phyloP scores from a whole-genome alignment of 257 asterid species.

The Solanum dulcamara region DNA sequence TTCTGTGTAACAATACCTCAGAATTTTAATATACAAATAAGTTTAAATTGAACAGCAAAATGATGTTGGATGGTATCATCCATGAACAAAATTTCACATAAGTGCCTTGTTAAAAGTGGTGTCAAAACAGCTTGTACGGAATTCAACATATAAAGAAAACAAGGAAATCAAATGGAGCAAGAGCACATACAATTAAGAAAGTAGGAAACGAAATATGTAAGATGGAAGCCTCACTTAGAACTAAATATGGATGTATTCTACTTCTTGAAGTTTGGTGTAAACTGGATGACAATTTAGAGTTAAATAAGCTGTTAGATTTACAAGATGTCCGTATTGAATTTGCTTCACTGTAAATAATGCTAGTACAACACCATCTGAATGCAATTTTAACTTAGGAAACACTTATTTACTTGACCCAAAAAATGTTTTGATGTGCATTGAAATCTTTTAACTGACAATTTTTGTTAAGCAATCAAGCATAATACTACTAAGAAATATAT shows the following conservation, averaged over 20 bases:
- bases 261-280: neutral
- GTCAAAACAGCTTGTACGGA: neutral
- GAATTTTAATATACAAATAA: neutral
- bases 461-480: neutral
- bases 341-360: neutral
- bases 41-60: neutral
- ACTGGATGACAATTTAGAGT: neutral
- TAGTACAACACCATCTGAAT: neutral
- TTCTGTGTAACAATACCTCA: neutral
- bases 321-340: neutral
- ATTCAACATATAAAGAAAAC: neutral
- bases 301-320: neutral
- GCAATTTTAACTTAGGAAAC: neutral
- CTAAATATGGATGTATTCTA: neutral
- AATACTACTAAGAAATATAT: neutral
- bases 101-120: neutral
- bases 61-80: neutral
- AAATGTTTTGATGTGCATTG: neutral
- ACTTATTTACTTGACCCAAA: neutral
- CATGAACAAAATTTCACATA: neutral
- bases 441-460: neutral
- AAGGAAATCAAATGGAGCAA: neutral
- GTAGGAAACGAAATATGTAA: neutral
- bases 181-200: neutral
- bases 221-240: neutral